Percentiles rank a stretch among this genome's conserved stretches.
Conservation (phyloP, 129 eudicot species). For the Chrysanthemum makinoi region DNA sequence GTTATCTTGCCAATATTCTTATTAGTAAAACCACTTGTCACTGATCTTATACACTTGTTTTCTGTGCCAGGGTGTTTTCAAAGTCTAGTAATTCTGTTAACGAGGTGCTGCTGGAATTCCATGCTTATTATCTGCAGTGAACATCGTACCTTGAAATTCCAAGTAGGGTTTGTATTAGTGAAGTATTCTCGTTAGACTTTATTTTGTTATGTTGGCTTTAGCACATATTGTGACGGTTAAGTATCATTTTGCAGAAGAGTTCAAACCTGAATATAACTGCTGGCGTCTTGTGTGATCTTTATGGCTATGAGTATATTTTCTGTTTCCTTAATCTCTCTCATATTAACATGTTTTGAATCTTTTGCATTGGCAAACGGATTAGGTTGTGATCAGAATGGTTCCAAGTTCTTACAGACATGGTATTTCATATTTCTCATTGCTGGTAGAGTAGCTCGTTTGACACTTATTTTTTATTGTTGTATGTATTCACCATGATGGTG, state of each 20-base stretch:
- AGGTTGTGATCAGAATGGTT: conserved; percentile 12
- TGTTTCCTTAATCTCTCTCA: conserved; percentile 1
- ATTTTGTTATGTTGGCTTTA: conserved; percentile 24
- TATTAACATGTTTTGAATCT: conserved; percentile 7
- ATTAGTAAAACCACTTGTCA: not conserved
- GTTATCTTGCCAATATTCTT: not conserved
- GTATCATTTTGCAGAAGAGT: conserved; percentile 24
- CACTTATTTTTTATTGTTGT: not conserved
- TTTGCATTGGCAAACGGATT: conserved; percentile 10
- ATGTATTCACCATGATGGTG: conserved; percentile 3
- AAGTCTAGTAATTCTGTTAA: conserved; percentile 14
- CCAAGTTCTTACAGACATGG: conserved; percentile 3
- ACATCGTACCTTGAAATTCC: conserved; percentile 11
- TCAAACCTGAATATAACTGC: conserved; percentile 23
- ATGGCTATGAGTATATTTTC: conserved; percentile 23
- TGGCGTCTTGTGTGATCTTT: conserved; percentile 16
- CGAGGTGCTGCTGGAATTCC: conserved; percentile 5
- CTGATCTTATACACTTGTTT: conserved; percentile 1
- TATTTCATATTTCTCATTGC: not conserved
- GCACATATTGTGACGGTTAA: conserved; percentile 26
- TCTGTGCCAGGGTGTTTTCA: conserved; percentile 20
- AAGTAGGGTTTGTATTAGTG: conserved; percentile 24
- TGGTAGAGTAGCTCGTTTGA: not conserved
- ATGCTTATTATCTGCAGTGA: conserved; percentile 20
- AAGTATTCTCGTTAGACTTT: conserved; percentile 10